phyloP scores from a whole-genome alignment of 2,329 filamentous ascomycete species.

The Botrytis galanthina region DNA sequence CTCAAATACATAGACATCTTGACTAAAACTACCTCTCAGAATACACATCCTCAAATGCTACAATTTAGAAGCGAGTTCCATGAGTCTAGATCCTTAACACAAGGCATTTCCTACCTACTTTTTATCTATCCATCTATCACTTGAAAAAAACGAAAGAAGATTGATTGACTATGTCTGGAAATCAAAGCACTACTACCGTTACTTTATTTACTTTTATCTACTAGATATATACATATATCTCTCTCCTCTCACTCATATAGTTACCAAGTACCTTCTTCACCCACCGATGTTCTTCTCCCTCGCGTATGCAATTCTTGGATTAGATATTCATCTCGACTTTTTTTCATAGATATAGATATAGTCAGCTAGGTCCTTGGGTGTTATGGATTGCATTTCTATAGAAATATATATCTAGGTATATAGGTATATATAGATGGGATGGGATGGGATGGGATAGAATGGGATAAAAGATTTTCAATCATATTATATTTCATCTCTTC shows the following conservation, averaged over 20 bases:
- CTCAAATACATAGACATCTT: background rate
- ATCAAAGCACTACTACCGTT: background rate
- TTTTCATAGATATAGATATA: too few relatives aligned
- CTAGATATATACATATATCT: background rate
- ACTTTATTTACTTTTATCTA: too few relatives aligned
- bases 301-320: too few relatives aligned
- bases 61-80: background rate
- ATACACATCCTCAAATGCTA: background rate
- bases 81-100: background rate
- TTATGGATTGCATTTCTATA: too few relatives aligned
- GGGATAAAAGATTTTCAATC: too few relatives aligned
- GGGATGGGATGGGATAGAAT: too few relatives aligned
- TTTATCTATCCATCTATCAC: background rate
- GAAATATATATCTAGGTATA: fast-evolving
- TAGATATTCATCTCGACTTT: too few relatives aligned
- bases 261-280: background rate
- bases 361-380: too few relatives aligned
- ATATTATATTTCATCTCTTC: too few relatives aligned
- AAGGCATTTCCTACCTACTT: background rate
- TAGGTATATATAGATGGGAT: too few relatives aligned
- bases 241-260: too few relatives aligned
- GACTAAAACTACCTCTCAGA: background rate
- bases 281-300: too few relatives aligned
- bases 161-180: background rate
- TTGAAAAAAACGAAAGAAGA: background rate